A percentile compares a stretch with the other conserved stretches of the same genome.
Conservation (phyloP, 2,329 filamentous ascomycete genomes). For the Aureobasidium sp. region DNA sequence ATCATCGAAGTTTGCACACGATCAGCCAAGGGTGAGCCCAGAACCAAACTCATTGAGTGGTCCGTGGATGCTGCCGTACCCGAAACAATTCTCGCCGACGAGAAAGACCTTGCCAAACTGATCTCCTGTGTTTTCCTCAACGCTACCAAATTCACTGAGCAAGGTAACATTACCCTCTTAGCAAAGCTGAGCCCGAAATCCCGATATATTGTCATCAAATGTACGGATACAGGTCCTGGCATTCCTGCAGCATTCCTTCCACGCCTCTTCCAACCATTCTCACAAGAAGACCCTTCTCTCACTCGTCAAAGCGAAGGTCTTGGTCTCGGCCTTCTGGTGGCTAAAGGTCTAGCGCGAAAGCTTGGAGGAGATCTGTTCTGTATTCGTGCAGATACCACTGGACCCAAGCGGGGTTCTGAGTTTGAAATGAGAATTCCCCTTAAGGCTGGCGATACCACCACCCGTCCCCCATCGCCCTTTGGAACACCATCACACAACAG, state of each 20-base stretch:
- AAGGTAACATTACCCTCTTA: slow-evolving; percentile 51
- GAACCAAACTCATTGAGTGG: slow-evolving; percentile 45
- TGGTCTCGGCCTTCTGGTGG: slow-evolving; percentile 63
- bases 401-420: slow-evolving; percentile 56
- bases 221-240: slow-evolving; percentile 61
- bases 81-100: slow-evolving; percentile 51
- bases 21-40: slow-evolving; percentile 38
- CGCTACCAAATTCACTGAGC: slow-evolving; percentile 63
- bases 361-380: slow-evolving; percentile 62
- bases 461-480: slow-evolving; percentile 46
- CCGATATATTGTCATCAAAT: slow-evolving; percentile 53
- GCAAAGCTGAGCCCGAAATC: slow-evolving; percentile 45
- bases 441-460: slow-evolving; percentile 44
- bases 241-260: slow-evolving; percentile 61
- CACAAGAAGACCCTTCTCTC: slow-evolving; percentile 60
- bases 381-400: slow-evolving; percentile 55
- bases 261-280: slow-evolving; percentile 63
- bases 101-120: slow-evolving; percentile 57
- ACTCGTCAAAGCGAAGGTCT: slow-evolving; percentile 62
- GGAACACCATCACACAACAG: slow-evolving; percentile 30
- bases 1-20: slow-evolving; percentile 42
- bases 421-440: slow-evolving; percentile 63
- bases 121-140: slow-evolving; percentile 59
- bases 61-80: slow-evolving; percentile 45
- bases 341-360: slow-evolving; percentile 62